Evolutionary conservation across 257 asterid species (phyloP).

Genomic region (Gynochthodes officinalis): DNA sequence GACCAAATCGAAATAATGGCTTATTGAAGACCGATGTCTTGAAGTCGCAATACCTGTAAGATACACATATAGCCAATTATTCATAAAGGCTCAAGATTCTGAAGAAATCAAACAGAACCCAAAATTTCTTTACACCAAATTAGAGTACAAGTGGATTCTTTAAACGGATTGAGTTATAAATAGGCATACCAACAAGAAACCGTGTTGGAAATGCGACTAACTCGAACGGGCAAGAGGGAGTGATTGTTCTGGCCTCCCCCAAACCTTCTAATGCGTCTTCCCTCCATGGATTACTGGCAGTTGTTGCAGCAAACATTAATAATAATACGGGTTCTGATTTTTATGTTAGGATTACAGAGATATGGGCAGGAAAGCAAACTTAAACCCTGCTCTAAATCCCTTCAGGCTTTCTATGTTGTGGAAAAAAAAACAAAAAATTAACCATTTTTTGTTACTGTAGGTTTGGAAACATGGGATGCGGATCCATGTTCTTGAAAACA

Average conservation of each 20-base stretch:
- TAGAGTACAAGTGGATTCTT: background rate
- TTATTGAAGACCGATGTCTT: conserved; percentile 58
- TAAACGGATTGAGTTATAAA: background rate
- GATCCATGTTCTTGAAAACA: no score
- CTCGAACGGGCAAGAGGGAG: conserved; percentile 57
- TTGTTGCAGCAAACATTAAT: background rate
- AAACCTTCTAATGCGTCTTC: conserved; percentile 47
- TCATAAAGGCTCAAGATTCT: background rate
- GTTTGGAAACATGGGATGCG: no score
- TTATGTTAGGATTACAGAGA: background rate
- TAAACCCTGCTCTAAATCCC: background rate
- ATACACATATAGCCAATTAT: background rate
- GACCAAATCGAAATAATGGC: conserved; percentile 67
- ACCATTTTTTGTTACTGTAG: no score
- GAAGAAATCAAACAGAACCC: conserved; percentile 5
- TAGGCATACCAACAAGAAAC: conserved; percentile 66
- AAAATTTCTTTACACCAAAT: background rate
- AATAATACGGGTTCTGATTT: background rate
- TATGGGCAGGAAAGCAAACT: background rate
- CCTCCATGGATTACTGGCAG: conserved; percentile 32
- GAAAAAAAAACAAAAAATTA: no score
- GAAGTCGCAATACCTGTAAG: conserved; percentile 73
- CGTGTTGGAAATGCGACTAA: conserved; percentile 37
- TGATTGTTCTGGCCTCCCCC: conserved; percentile 37
- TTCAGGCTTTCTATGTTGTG: background rate